phyloP scores from a whole-genome alignment of 139 green algal species.

The Chlorella sp. region DNA sequence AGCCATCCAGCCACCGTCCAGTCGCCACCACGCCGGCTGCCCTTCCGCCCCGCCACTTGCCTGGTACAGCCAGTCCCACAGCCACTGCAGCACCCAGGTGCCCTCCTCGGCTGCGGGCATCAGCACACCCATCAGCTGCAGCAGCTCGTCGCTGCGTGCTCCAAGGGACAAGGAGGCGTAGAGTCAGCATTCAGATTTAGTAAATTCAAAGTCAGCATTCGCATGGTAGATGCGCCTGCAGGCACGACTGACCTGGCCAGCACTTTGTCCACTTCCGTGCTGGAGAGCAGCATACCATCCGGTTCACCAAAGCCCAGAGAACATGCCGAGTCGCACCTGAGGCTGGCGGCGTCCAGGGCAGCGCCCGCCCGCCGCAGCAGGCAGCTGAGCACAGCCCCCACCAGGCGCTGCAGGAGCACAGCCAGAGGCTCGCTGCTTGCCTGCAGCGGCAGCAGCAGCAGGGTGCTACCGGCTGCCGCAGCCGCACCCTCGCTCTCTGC shows the following conservation, averaged over 20 bases:
- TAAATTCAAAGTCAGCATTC: not conserved
- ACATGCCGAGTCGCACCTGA: no score
- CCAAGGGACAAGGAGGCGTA: not conserved
- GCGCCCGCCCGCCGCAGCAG: slow-evolving; percentile 30
- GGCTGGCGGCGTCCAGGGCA: not conserved
- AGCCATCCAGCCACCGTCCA: no score
- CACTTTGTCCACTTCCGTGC: no score
- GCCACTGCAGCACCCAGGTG: slow-evolving; percentile 31
- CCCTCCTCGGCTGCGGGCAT: slow-evolving; percentile 18
- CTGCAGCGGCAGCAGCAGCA: slow-evolving; percentile 32
- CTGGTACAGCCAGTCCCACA: slow-evolving; percentile 39
- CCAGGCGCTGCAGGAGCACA: not conserved
- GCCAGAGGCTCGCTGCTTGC: not conserved
- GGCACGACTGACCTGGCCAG: no score
- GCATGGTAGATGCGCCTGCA: no score
- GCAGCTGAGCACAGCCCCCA: slow-evolving; percentile 7
- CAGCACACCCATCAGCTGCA: slow-evolving; percentile 31
- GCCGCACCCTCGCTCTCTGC: not conserved
- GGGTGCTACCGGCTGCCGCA: not conserved
- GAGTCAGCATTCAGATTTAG: no score
- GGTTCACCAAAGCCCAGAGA: no score
- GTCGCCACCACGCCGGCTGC: no score
- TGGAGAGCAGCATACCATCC: no score
- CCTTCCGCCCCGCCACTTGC: not conserved
- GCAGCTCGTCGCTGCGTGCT: slow-evolving; percentile 15